These are phyloP conservation scores for Cryptosporidium xiaoi DNA, from an alignment of 169 alveolate species.

Conservation along the genomic window DNA sequence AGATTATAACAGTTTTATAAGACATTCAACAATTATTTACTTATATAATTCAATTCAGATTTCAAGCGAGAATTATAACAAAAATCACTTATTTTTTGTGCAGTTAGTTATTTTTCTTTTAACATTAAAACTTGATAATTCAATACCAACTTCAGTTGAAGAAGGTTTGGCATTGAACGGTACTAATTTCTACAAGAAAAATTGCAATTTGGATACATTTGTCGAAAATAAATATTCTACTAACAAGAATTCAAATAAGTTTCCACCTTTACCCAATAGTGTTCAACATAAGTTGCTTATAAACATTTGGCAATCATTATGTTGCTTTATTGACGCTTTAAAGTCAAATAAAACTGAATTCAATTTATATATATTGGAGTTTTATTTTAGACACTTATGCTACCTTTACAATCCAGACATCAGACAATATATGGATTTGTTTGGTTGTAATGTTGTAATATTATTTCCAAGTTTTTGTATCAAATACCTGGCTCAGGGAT, in stretches of 20 bases:
- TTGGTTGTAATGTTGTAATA: constrained; percentile 45
- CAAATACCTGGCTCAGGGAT: neutral
- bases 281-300: constrained; percentile 75
- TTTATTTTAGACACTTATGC: constrained; percentile 25
- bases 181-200: neutral
- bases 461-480: constrained; percentile 36
- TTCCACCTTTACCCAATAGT: constrained; percentile 78
- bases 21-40: constrained; percentile 39
- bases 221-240: constrained; percentile 3
- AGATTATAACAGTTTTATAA: constrained; percentile 25
- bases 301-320: constrained; percentile 76
- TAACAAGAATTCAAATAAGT: constrained; percentile 20
- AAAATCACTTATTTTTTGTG: constrained; percentile 45
- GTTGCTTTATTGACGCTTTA: constrained; percentile 72
- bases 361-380: constrained; percentile 4
- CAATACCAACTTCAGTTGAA: constrained; percentile 28
- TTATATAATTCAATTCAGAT: constrained; percentile 58
- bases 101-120: constrained; percentile 46
- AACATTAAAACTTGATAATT: constrained; percentile 55
- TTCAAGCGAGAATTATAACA: constrained; percentile 22
- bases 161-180: neutral
- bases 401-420: constrained; percentile 46
- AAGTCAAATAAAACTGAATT: neutral
- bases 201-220: neutral
- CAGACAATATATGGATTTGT: constrained; percentile 65